A percentile compares a stretch with the other conserved stretches of the same genome.
Conservation (phyloP, 176 grass and related monocot species). For the Themeda triandra region DNA sequence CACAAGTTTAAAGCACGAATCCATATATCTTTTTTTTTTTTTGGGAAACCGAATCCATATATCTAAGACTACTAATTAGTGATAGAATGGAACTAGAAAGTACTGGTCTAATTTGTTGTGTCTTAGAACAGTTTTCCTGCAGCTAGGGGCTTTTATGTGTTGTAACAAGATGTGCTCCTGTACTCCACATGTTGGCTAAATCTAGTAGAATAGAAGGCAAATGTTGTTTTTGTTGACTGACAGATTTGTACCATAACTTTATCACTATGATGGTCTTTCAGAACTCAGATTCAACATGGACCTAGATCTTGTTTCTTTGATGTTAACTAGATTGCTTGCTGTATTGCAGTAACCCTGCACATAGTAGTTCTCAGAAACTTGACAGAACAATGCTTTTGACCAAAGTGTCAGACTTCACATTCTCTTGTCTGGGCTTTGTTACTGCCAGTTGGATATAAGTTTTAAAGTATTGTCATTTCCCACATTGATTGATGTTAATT, state of each 20-base stretch:
- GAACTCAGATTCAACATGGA: not conserved
- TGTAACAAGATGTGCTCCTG: not conserved
- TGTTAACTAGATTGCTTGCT: not conserved
- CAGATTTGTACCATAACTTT: not conserved
- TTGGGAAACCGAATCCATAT: not conserved
- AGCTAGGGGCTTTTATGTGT: not conserved
- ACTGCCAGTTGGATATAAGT: not conserved
- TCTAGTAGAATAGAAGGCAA: not conserved
- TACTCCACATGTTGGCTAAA: not conserved
- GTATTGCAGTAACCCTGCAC: not conserved
- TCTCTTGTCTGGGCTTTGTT: not conserved
- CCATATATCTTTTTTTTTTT: no score
- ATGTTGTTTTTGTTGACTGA: not conserved
- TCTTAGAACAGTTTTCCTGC: not conserved
- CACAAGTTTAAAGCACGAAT: not conserved
- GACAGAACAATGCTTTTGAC: not conserved
- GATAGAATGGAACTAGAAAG: conserved; percentile 1
- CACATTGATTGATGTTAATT: not conserved
- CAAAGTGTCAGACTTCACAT: not conserved
- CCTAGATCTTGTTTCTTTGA: not conserved
- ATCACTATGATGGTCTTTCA: not conserved
- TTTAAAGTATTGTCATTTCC: not conserved
- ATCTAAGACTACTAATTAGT: not conserved
- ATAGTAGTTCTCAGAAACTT: not conserved
- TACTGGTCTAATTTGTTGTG: not conserved